Evolutionary conservation across 2,329 filamentous ascomycete species (phyloP).

Genomic region (Huntiella savannae): DNA sequence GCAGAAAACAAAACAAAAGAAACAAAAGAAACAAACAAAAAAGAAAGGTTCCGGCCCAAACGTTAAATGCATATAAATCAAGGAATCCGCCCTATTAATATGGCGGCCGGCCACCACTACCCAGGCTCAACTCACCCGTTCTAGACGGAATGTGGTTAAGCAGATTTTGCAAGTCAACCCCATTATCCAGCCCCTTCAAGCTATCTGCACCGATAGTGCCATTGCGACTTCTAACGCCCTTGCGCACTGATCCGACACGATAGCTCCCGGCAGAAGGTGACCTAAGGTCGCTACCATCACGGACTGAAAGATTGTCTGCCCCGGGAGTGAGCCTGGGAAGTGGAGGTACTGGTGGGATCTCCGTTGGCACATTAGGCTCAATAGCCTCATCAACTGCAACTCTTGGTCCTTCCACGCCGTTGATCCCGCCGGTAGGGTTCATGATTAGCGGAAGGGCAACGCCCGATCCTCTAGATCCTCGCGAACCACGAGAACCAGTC

Average conservation of each 20-base stretch:
- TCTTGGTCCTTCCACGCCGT: constrained; percentile 8
- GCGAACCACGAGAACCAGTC: constrained; percentile 16
- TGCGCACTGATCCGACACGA: neutral
- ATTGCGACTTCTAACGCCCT: constrained; percentile 5
- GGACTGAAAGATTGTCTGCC: neutral
- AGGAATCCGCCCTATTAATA: constrained; percentile 21
- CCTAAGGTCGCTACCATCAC: constrained; percentile 1
- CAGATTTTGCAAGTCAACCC: constrained; percentile 29
- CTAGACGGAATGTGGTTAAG: constrained; percentile 31
- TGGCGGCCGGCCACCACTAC: constrained; percentile 29
- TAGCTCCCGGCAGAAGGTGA: constrained; percentile 7
- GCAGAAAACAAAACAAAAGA: neutral
- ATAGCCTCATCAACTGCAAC: constrained; percentile 15
- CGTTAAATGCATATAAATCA: too few relatives aligned
- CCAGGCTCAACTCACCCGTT: constrained; percentile 26
- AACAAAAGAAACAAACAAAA: neutral
- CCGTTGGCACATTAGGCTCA: constrained; percentile 18
- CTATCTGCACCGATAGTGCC: constrained; percentile 6
- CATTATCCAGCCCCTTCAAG: neutral
- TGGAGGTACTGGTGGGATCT: constrained; percentile 37
- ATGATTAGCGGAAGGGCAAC: constrained; percentile 20
- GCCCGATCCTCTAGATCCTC: constrained; percentile 10
- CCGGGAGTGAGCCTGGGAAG: constrained; percentile 23
- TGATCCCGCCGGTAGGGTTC: constrained; percentile 19
- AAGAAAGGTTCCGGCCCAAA: neutral